Percentiles rank a stretch among this genome's conserved stretches.
These are phyloP conservation scores for Hypoxylon perforatum DNA, from an alignment of 495 filamentous ascomycete species.

Conservation along the genomic window DNA sequence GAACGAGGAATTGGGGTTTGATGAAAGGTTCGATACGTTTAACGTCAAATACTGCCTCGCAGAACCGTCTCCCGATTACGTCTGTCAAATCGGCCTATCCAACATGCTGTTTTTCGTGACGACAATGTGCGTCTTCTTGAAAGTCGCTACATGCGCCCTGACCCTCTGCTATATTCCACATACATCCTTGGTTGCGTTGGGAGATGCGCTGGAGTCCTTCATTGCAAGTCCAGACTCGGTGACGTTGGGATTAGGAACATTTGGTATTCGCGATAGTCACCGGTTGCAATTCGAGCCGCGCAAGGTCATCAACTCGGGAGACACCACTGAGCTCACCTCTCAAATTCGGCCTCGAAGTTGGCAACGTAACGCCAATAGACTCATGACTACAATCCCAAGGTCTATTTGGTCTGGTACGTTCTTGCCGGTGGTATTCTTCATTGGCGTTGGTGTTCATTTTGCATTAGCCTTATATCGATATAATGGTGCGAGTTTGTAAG, in stretches of 20 bases:
- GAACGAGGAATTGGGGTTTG: background rate
- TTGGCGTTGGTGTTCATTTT: background rate
- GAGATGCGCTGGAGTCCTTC: conserved; percentile 32
- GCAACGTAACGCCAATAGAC: background rate
- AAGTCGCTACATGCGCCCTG: background rate
- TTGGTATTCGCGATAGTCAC: conserved; percentile 13
- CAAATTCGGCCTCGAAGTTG: background rate
- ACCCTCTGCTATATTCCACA: no score
- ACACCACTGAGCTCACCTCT: background rate
- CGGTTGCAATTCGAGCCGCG: conserved; percentile 13
- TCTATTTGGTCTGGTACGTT: conserved; percentile 3
- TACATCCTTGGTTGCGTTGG: conserved; percentile 25
- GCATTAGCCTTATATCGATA: background rate
- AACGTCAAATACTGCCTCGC: conserved; percentile 11
- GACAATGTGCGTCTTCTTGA: conserved; percentile 16
- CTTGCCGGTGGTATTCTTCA: background rate
- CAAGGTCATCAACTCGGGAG: background rate
- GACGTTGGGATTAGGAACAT: conserved; percentile 23
- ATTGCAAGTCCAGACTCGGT: conserved; percentile 21
- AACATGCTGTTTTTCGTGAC: conserved; percentile 8
- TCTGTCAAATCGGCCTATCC: conserved; percentile 22
- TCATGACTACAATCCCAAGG: conserved; percentile 4
- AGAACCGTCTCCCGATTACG: background rate
- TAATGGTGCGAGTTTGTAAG: no score
- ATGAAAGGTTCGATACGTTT: background rate